Evolutionary conservation across 2,329 filamentous ascomycete species (phyloP).

Genomic region (Albophoma yamanashiensis): DNA sequence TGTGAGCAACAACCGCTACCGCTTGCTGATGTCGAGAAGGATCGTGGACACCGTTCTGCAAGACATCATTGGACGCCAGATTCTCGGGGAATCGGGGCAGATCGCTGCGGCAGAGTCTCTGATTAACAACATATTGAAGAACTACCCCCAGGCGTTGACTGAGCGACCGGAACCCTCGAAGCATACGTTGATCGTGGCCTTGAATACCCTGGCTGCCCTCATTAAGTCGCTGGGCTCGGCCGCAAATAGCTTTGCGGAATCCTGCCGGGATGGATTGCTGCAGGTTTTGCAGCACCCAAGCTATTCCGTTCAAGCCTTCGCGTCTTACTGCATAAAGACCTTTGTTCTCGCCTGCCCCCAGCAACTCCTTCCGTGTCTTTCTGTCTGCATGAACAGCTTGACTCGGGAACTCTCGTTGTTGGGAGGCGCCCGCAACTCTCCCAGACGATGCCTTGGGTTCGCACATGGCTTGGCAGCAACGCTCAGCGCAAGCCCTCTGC

Average conservation of each 20-base stretch:
- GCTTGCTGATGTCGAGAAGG: constrained; percentile 72
- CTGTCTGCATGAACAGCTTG: constrained; percentile 93
- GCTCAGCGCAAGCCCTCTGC: constrained; percentile 76
- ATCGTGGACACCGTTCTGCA: constrained; percentile 79
- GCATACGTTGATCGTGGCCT: constrained; percentile 65
- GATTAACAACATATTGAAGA: constrained; percentile 82
- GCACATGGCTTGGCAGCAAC: constrained; percentile 86
- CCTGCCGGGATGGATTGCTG: constrained; percentile 75
- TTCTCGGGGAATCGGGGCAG: constrained; percentile 85
- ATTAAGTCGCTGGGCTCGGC: constrained; percentile 76
- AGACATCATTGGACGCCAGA: constrained; percentile 67
- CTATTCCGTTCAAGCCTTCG: constrained; percentile 89
- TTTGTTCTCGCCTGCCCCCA: constrained; percentile 89
- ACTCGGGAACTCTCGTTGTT: constrained; percentile 76
- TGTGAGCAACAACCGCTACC: constrained; percentile 77
- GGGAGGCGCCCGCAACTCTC: constrained; percentile 62
- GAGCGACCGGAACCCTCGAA: constrained; percentile 86
- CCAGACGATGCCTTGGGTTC: constrained; percentile 77
- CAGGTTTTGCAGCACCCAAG: constrained; percentile 90
- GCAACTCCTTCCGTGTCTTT: constrained; percentile 81
- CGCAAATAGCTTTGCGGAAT: constrained; percentile 66
- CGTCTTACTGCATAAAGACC: constrained; percentile 72
- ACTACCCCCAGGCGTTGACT: constrained; percentile 82
- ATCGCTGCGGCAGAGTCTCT: constrained; percentile 70
- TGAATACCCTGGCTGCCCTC: constrained; percentile 71